phyloP scores from a whole-genome alignment of 192 early-diverging fungal genomes.

The Backusella liffmaniae region DNA sequence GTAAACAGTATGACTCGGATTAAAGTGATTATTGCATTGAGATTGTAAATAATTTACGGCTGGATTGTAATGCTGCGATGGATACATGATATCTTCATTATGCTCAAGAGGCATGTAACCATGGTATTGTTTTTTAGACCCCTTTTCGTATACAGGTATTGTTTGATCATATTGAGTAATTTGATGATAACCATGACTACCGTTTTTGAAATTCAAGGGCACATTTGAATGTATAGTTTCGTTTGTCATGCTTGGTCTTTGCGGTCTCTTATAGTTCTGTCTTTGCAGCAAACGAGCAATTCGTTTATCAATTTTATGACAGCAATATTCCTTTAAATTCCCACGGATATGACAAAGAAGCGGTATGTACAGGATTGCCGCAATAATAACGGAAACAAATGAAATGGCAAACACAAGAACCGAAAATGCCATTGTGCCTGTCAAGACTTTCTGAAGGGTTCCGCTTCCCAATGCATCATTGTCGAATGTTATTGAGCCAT shows the following conservation, averaged over 20 bases:
- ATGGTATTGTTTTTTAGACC: background rate
- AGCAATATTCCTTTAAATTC: constrained; percentile 89
- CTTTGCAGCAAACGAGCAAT: background rate
- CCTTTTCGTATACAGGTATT: background rate
- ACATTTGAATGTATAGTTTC: background rate
- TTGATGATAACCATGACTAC: background rate
- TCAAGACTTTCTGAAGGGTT: constrained; percentile 29
- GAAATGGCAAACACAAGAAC: constrained; percentile 55
- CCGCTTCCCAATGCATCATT: constrained; percentile 13
- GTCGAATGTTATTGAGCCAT: background rate
- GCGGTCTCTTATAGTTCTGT: background rate
- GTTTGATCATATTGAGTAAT: background rate
- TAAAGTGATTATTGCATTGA: background rate
- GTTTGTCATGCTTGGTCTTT: background rate
- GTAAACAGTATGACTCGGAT: background rate
- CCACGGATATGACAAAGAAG: constrained; percentile 76
- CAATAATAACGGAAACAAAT: constrained; percentile 52
- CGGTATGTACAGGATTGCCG: constrained; percentile 75
- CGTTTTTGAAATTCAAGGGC: background rate
- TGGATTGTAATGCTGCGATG: background rate
- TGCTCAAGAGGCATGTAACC: background rate
- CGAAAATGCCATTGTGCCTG: constrained; percentile 55
- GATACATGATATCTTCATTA: background rate
- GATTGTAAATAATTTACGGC: background rate
- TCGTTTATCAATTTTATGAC: constrained; percentile 83